Percentiles rank a stretch among this genome's conserved stretches.
phyloP scores from a whole-genome alignment of 768 basidiomycete genomes.

The Rickenella mellea region DNA sequence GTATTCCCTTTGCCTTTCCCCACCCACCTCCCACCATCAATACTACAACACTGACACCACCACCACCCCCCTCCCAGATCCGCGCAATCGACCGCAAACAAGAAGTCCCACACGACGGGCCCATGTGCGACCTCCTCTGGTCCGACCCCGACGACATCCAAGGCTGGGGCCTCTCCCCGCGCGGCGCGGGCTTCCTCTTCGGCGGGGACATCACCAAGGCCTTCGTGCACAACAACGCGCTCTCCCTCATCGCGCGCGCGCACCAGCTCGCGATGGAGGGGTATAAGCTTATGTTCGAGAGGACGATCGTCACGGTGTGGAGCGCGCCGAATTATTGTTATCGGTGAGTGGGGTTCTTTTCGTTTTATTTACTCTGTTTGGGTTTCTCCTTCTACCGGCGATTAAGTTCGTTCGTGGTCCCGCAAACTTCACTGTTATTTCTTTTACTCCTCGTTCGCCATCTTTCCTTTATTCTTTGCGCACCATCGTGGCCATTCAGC shows the following conservation, averaged over 20 bases:
- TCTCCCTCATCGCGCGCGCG: conserved; percentile 92
- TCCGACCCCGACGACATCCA: conserved; percentile 96
- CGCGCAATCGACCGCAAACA: conserved; percentile 92
- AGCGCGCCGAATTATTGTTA: conserved; percentile 98
- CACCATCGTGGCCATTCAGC: too few species aligned
- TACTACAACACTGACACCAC: neutral
- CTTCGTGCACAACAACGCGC: conserved; percentile 85
- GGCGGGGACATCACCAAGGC: conserved; percentile 84
- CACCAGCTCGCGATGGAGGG: conserved; percentile 99
- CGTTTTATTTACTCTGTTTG: conserved; percentile 2
- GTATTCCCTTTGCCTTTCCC: conserved; percentile 30
- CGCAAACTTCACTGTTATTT: too few species aligned
- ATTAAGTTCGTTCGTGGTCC: too few species aligned
- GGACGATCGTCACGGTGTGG: conserved; percentile 95
- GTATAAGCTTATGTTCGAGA: conserved; percentile 95
- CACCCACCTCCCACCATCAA: neutral
- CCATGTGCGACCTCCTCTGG: conserved; percentile 99
- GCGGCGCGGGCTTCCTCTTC: conserved; percentile 94
- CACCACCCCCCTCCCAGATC: conserved; percentile 39
- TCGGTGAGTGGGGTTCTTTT: conserved; percentile 43
- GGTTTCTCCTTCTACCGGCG: neutral
- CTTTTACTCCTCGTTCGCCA: neutral
- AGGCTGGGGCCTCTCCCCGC: conserved; percentile 96
- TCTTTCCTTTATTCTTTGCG: conserved; percentile 7
- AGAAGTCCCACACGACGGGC: conserved; percentile 96